A percentile compares a stretch with the other conserved stretches of the same genome.
Conservation (phyloP, 768 basidiomycete genomes). For the Boletus reticulatus region DNA sequence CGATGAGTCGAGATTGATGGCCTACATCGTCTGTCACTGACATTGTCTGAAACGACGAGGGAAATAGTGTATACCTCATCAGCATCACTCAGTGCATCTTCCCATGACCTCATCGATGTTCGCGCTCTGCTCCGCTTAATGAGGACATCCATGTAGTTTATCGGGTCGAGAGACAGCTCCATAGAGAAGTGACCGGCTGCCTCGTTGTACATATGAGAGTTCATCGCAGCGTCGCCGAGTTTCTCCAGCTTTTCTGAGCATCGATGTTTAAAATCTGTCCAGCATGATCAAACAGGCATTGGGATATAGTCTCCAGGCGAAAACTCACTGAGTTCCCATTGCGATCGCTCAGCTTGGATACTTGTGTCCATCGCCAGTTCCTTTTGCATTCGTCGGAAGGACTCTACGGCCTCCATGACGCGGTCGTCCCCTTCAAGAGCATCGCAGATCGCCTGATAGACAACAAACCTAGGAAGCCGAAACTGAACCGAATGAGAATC, state of each 20-base stretch:
- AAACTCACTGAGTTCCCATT: neutral
- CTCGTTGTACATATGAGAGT: no score
- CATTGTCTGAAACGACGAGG: neutral
- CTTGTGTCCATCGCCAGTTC: neutral
- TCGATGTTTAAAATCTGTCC: no score
- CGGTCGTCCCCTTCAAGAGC: neutral
- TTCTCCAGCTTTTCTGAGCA: no score
- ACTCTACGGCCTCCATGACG: neutral
- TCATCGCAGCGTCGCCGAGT: no score
- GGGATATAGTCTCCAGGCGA: neutral
- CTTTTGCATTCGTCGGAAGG: neutral
- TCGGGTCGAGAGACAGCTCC: no score
- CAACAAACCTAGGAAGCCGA: neutral
- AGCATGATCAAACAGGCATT: neutral
- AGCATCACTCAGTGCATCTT: no score
- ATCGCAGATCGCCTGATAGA: neutral
- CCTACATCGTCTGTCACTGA: neutral
- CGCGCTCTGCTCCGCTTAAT: no score
- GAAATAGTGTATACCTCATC: no score
- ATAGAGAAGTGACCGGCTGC: no score
- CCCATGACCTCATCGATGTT: no score
- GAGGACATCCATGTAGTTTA: no score
- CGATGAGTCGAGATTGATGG: neutral
- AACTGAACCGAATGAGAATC: neutral
- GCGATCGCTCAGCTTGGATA: neutral